Conservation (phyloP, 169 alveolate genomes). For the Cryptosporidium muris region DNA sequence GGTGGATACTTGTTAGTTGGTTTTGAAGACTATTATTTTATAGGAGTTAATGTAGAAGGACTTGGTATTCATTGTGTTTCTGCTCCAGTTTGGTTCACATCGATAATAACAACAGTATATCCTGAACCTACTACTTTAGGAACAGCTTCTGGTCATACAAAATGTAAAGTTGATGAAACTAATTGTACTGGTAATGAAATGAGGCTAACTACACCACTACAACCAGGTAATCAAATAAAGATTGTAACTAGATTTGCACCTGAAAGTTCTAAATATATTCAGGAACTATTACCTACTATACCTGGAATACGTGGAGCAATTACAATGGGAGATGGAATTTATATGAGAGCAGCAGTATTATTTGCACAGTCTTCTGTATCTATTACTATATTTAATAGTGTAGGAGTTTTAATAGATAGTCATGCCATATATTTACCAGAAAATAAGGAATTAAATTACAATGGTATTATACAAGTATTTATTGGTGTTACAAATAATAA, state of each 20-base stretch:
- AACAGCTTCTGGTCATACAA: slow-evolving; percentile 35
- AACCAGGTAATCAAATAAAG: slow-evolving; percentile 44
- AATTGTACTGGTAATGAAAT: slow-evolving; percentile 38
- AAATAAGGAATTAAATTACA: not conserved
- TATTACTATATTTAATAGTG: not conserved
- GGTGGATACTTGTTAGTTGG: slow-evolving; percentile 30
- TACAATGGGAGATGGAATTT: slow-evolving; percentile 16
- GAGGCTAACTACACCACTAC: slow-evolving; percentile 35
- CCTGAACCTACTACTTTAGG: slow-evolving; percentile 19
- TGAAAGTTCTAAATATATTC: not conserved
- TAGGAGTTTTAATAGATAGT: slow-evolving; percentile 12
- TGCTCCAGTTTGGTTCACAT: slow-evolving; percentile 25
- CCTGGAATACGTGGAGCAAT: slow-evolving; percentile 30
- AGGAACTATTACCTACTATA: no score
- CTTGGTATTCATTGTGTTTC: not conserved
- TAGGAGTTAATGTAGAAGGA: not conserved
- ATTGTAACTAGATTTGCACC: not conserved
- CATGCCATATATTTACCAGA: slow-evolving; percentile 40
- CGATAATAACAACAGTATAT: not conserved
- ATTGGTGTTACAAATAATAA: slow-evolving; percentile 22
- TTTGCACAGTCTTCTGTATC: slow-evolving; percentile 29
- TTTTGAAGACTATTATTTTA: slow-evolving; percentile 27
- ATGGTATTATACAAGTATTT: not conserved
- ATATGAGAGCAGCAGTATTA: slow-evolving; percentile 46
- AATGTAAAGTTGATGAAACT: slow-evolving; percentile 44